phyloP scores from a whole-genome alignment of 495 filamentous ascomycete species.

The Lasiosphaeris hirsuta region DNA sequence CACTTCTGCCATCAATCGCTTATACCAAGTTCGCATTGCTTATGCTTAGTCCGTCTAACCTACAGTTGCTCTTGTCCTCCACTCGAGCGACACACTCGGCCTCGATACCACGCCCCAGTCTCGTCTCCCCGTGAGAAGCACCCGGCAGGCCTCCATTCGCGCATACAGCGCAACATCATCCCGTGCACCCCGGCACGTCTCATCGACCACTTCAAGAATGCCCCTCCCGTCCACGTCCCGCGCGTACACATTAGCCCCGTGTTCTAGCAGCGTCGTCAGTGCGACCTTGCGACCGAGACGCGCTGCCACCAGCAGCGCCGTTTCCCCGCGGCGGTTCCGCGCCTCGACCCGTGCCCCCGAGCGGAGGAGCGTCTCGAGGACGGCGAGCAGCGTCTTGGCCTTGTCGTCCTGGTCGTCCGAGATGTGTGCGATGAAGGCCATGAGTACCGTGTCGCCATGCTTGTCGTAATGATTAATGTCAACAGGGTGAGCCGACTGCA shows the following conservation, averaged over 20 bases:
- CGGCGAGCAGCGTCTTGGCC: slow-evolving; percentile 27
- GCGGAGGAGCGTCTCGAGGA: slow-evolving; percentile 31
- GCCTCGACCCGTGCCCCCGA: slow-evolving; percentile 35
- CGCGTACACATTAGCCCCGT: slow-evolving; percentile 42
- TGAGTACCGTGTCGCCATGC: slow-evolving; percentile 41
- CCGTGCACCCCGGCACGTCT: slow-evolving; percentile 11
- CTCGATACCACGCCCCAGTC: slow-evolving; percentile 23
- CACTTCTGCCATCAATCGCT: not conserved
- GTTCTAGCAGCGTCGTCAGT: slow-evolving; percentile 38
- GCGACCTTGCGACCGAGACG: slow-evolving; percentile 43
- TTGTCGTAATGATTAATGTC: slow-evolving; percentile 45
- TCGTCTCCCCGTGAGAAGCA: slow-evolving; percentile 27
- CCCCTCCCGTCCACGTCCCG: slow-evolving; percentile 37
- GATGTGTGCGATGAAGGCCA: slow-evolving; percentile 44
- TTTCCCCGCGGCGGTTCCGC: slow-evolving; percentile 46
- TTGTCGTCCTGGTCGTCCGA: slow-evolving; percentile 42
- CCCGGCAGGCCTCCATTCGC: slow-evolving; percentile 30
- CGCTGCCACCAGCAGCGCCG: slow-evolving; percentile 43
- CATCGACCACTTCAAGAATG: slow-evolving; percentile 39
- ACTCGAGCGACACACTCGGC: slow-evolving; percentile 15
- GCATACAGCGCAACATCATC: slow-evolving; percentile 27
- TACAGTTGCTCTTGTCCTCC: slow-evolving; percentile 12
- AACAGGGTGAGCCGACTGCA: slow-evolving; percentile 27
- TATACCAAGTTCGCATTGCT: not conserved
- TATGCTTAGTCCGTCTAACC: not conserved